phyloP scores from a whole-genome alignment of 1,284 basidiomycete species.

The Neonothopanus nambi region DNA sequence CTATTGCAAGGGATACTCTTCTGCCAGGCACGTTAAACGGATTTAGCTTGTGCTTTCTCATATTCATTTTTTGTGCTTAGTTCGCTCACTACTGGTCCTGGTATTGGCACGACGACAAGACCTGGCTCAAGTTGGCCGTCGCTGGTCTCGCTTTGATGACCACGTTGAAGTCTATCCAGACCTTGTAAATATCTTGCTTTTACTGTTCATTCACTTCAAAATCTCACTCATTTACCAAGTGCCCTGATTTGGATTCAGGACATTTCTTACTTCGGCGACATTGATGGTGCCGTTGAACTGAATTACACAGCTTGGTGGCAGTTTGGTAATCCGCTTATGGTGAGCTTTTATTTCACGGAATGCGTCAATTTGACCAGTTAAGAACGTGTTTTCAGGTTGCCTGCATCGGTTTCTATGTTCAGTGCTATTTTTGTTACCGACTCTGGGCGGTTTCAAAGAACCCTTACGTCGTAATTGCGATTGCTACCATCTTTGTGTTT shows the following conservation, averaged over 20 bases:
- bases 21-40: constrained; percentile 26
- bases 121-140: constrained; percentile 25
- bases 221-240: constrained; percentile 19
- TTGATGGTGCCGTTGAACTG: constrained; percentile 30
- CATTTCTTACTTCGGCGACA: constrained; percentile 29
- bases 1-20: constrained; percentile 34
- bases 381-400: no score
- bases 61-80: constrained; percentile 19
- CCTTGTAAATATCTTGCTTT: constrained; percentile 25
- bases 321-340: constrained; percentile 11
- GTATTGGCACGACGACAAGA: constrained; percentile 29
- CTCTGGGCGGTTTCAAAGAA: constrained; percentile 27
- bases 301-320: constrained; percentile 36
- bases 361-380: background rate
- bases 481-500: constrained; percentile 26
- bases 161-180: constrained; percentile 31
- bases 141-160: constrained; percentile 27
- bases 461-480: constrained; percentile 22
- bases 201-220: background rate
- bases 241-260: constrained; percentile 31
- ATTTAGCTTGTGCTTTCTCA: background rate
- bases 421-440: constrained; percentile 31
- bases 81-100: constrained; percentile 30
- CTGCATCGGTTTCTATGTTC: constrained; percentile 33
- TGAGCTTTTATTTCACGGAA: background rate